These are phyloP conservation scores for Melocanna baccifera DNA, from an alignment of 176 grass and related monocot species.

Conservation along the genomic window DNA sequence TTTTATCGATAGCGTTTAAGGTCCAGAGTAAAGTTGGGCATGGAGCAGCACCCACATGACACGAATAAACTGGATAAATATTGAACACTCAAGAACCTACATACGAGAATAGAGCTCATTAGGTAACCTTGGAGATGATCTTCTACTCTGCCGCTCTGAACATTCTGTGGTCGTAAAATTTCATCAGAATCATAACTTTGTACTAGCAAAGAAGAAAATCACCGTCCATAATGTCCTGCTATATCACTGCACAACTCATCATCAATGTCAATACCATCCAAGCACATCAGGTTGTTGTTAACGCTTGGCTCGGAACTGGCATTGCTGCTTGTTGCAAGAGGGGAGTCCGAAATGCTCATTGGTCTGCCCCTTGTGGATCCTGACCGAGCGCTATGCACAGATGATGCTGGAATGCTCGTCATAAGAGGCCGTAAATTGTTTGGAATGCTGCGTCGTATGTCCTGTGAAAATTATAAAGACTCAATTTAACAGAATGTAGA, in stretches of 20 bases:
- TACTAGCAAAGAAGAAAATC: slow-evolving; percentile 30
- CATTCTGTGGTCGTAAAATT: slow-evolving; percentile 20
- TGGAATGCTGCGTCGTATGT: slow-evolving; percentile 87
- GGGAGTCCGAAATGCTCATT: slow-evolving; percentile 69
- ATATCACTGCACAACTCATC: slow-evolving; percentile 66
- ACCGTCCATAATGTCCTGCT: slow-evolving; percentile 36
- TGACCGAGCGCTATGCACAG: slow-evolving; percentile 74
- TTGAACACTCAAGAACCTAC: slow-evolving; percentile 32
- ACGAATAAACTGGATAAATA: slow-evolving; percentile 42
- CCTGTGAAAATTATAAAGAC: slow-evolving; percentile 47
- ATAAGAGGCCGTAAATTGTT: slow-evolving; percentile 83
- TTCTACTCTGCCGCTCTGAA: slow-evolving; percentile 20
- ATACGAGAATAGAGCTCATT: slow-evolving; percentile 25
- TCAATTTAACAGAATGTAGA: slow-evolving; percentile 15
- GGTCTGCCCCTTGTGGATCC: slow-evolving; percentile 67
- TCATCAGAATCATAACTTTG: slow-evolving; percentile 31
- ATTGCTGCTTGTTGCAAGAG: slow-evolving; percentile 89
- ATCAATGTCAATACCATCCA: slow-evolving; percentile 70
- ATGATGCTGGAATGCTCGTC: slow-evolving; percentile 89
- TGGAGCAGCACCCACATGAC: slow-evolving; percentile 28
- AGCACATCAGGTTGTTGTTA: slow-evolving; percentile 76
- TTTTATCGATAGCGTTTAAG: slow-evolving; percentile 27
- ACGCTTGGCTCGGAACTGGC: slow-evolving; percentile 87
- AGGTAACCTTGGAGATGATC: slow-evolving; percentile 23
- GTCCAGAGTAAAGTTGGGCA: slow-evolving; percentile 17